These are phyloP conservation scores for Leishmania arabica DNA, from an alignment of 208 protist species.

Conservation along the genomic window DNA sequence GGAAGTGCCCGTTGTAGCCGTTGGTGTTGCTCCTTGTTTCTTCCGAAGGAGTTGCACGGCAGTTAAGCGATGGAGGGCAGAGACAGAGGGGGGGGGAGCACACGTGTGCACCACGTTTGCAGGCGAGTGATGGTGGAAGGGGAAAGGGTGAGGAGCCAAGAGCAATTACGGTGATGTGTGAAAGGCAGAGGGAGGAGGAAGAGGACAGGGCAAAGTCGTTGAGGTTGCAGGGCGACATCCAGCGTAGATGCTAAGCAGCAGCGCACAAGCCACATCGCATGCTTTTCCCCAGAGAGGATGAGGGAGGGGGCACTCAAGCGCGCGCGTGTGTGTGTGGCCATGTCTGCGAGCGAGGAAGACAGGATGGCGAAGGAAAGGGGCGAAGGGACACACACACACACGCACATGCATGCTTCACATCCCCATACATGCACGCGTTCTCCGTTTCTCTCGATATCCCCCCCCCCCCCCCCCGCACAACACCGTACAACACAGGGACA, in stretches of 20 bases:
- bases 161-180: not conserved
- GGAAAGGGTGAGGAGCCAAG: not conserved
- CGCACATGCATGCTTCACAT: not conserved
- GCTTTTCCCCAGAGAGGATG: not conserved
- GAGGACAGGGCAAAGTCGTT: not conserved
- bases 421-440: not conserved
- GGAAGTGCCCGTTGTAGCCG: not conserved
- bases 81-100: not conserved
- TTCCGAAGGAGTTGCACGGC: not conserved
- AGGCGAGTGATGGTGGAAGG: conserved; percentile 2
- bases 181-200: not conserved
- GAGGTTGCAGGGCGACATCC: not conserved
- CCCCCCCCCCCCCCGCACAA: no score
- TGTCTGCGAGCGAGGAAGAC: not conserved
- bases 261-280: not conserved
- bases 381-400: conserved; percentile 5
- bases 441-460: not conserved
- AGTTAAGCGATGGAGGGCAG: not conserved
- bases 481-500: not conserved
- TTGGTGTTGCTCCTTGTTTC: not conserved
- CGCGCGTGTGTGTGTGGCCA: not conserved
- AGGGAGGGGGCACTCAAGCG: not conserved
- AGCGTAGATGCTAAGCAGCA: not conserved
- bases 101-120: not conserved
- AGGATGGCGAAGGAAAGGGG: not conserved